Evolutionary conservation across 169 alveolate species (phyloP).

Genomic region (Toxoplasma gondii): DNA sequence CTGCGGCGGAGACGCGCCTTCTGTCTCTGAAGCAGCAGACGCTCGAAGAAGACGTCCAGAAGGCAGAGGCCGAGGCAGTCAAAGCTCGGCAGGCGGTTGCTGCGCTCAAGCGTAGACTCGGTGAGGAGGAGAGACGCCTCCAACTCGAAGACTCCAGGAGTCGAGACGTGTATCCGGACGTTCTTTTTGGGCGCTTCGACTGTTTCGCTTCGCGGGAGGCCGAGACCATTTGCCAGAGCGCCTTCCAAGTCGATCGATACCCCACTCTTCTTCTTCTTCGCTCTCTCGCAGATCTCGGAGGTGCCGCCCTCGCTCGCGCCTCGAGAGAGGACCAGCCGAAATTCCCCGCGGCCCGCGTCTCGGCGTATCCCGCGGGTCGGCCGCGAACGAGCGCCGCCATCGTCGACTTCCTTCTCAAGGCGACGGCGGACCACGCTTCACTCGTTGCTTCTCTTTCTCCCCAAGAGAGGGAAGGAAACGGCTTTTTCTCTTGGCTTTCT

Average conservation of each 20-base stretch:
- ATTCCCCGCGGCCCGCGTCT: not conserved
- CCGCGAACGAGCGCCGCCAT: not conserved
- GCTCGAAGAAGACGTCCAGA: not conserved
- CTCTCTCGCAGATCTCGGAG: not conserved
- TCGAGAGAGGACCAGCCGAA: not conserved
- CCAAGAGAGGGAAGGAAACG: not conserved
- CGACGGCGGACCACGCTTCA: not conserved
- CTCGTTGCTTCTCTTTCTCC: not conserved
- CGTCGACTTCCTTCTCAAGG: constrained; percentile 25
- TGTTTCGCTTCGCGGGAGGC: not conserved
- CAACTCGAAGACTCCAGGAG: not conserved
- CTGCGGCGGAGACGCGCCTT: not conserved
- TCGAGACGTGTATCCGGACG: not conserved
- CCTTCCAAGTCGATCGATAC: not conserved
- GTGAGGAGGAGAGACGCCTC: not conserved
- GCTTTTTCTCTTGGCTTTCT: not conserved
- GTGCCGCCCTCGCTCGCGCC: not conserved
- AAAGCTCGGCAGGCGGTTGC: not conserved
- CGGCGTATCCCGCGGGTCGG: not conserved
- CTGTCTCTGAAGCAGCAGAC: not conserved
- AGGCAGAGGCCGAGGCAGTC: not conserved
- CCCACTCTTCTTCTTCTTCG: not conserved
- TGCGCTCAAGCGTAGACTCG: not conserved
- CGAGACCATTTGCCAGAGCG: not conserved
- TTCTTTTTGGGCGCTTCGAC: constrained; percentile 11